A percentile compares a stretch with the other conserved stretches of the same genome.
phyloP scores from a whole-genome alignment of 495 filamentous ascomycete genomes.

The Penicillium verhagenii region DNA sequence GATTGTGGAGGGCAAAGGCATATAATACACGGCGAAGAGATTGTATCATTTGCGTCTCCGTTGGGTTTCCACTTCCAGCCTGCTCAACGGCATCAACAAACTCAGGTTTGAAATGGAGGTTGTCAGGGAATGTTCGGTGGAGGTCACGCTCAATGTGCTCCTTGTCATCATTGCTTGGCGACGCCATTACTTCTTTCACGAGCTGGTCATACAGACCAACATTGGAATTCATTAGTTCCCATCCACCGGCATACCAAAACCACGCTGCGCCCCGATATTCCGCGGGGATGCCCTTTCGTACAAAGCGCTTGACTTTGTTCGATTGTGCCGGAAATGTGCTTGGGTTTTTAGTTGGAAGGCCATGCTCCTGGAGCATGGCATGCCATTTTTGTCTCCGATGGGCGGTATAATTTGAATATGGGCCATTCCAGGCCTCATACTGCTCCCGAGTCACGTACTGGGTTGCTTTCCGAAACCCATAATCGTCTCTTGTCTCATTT shows the following conservation, averaged over 20 bases:
- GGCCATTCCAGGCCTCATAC: conserved; percentile 78
- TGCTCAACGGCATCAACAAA: conserved; percentile 21
- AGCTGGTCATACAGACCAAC: conserved; percentile 71
- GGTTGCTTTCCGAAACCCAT: conserved; percentile 88
- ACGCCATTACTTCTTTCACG: conserved; percentile 59
- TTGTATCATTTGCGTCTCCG: conserved; percentile 75
- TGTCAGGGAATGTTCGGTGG: conserved; percentile 94
- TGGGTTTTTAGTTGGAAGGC: conserved; percentile 68
- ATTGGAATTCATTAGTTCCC: conserved; percentile 69
- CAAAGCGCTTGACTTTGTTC: conserved; percentile 79
- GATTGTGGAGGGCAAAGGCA: conserved; percentile 86
- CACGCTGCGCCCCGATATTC: conserved; percentile 91
- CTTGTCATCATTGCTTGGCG: conserved; percentile 65
- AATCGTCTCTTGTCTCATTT: conserved; percentile 64
- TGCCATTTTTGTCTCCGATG: conserved; percentile 80
- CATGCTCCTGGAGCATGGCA: conserved; percentile 70
- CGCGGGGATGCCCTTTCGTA: conserved; percentile 93
- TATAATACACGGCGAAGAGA: conserved; percentile 82
- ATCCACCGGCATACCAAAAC: conserved; percentile 97
- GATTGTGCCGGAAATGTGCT: conserved; percentile 76
- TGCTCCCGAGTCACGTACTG: conserved; percentile 71
- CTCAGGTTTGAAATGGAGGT: conserved; percentile 85
- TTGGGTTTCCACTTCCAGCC: conserved; percentile 30
- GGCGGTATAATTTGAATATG: conserved; percentile 67
- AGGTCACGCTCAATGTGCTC: conserved; percentile 95